These are phyloP conservation scores for Phylloporus rhodoxanthus DNA, from an alignment of 768 basidiomycete species.

Conservation along the genomic window DNA sequence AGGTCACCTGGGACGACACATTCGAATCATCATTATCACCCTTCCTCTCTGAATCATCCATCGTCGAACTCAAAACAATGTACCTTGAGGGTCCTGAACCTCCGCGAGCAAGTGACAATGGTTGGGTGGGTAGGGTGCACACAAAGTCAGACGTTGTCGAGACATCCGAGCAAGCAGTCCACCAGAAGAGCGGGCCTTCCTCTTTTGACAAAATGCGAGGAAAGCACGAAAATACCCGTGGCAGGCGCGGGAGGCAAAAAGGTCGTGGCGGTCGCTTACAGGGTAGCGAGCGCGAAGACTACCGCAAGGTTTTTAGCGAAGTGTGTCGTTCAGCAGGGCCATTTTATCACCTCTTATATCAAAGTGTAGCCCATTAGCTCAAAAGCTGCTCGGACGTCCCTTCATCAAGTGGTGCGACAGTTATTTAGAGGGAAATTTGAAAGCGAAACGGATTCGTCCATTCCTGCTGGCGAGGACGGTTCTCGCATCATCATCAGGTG, in stretches of 20 bases:
- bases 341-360: conserved; percentile 12
- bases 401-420: conserved; percentile 78
- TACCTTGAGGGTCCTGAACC: conserved; percentile 78
- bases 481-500: conserved; percentile 77
- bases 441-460: conserved; percentile 63
- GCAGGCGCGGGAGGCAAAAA: conserved; percentile 42
- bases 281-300: conserved; percentile 49
- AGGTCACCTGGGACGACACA: conserved; percentile 61
- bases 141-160: conserved; percentile 29
- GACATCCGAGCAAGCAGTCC: conserved; percentile 8
- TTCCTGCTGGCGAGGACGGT: conserved; percentile 54
- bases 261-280: conserved; percentile 38
- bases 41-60: conserved; percentile 57
- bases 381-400: conserved; percentile 72
- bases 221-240: conserved; percentile 37
- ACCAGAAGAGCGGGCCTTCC: conserved; percentile 15
- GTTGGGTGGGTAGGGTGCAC: conserved; percentile 56
- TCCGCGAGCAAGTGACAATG: conserved; percentile 64
- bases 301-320: conserved; percentile 73
- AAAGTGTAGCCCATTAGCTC: conserved; percentile 66
- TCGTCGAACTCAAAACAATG: conserved; percentile 63
- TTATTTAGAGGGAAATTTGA: conserved; percentile 81
- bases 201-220: conserved; percentile 29
- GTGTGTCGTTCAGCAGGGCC: conserved; percentile 43
- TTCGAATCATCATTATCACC: conserved; percentile 51